Base-by-base conservation (phyloP, 441 rosid genomes). In the Euphorbia celastroides region DNA sequence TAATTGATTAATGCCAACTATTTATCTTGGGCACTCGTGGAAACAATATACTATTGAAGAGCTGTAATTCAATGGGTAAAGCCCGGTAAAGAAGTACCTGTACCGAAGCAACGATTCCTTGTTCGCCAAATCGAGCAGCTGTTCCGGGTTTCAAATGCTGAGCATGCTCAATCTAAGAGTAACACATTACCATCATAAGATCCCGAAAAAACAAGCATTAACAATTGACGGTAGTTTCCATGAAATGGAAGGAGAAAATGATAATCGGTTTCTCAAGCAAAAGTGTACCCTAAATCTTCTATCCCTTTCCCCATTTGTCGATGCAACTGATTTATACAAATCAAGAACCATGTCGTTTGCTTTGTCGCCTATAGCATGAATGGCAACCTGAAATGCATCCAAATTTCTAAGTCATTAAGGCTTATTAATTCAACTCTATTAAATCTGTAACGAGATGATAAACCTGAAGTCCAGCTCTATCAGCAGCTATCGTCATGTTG, bases 331-430 rank as follows among this genome's bases (percentile, higher is more conserved):
- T 71, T 86, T 74, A 44, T 87, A 87, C 73, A 86, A 76, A 67
- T 88, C 89, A 52, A 90, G 84, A 60, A 88, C 67, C 80, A 86
- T 65, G 80, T 88, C 93, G 73, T 86, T 93, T 62, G 97, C 97
- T 80, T 67, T 90, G 79, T 90, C 97, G 36, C 98, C 98, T 70
- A 88, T 88, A 67, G 97, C 96, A 82, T 93, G 98, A 73, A 90
- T 79, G 42, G 96, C 88, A 68, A 90, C 96, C 97, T 90, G 81
- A 62, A 77, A 67, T 64, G 68, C 57, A n/a, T 25, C 60, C 20
- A 31, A 26, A 78, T 32, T 7, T 42, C 46, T 4, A 30, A n/a
- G 26, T 14, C 36, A 57, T 42, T 8, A n/a, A 22, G 61, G 14
- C 23, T 36, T 30, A 4, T 32, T 19, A n/a, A 32, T 34, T 10